phyloP scores from a whole-genome alignment of 2,329 filamentous ascomycete species.

The Cryphonectria nitschkei region DNA sequence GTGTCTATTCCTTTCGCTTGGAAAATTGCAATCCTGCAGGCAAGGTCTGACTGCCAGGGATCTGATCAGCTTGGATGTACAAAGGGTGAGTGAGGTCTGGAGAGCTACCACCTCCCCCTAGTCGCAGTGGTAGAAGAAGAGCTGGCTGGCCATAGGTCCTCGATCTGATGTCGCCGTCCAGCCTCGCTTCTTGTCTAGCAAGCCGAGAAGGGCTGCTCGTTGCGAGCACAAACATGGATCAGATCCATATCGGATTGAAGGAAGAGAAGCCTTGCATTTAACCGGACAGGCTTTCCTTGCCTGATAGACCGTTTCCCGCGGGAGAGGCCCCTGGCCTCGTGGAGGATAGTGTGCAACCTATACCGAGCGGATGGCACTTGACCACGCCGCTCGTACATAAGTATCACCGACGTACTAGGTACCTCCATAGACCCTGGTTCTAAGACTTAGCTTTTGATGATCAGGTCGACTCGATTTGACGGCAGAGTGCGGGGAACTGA shows the following conservation, averaged over 20 bases:
- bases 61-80: not conserved
- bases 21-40: not conserved
- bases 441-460: not conserved
- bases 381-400: not conserved
- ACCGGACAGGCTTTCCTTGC: constrained; percentile 13
- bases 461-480: not conserved
- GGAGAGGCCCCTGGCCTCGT: constrained; percentile 8
- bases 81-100: not conserved
- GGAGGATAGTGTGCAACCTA: constrained; percentile 6
- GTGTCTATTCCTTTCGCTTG: not conserved
- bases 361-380: not conserved
- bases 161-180: not conserved
- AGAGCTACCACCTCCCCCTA: too few species aligned
- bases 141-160: not conserved
- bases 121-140: too few species aligned
- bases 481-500: not conserved
- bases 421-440: not conserved
- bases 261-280: constrained; percentile 18
- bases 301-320: not conserved
- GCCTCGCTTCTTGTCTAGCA: constrained; percentile 6
- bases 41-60: not conserved
- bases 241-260: constrained; percentile 19
- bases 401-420: not conserved
- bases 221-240: constrained; percentile 8
- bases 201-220: not conserved